Evolutionary conservation across 352 stramenopile species (phyloP), one percentile per base, ranked within the genome.

Genomic region (Elongisporangium prolatum): DNA sequence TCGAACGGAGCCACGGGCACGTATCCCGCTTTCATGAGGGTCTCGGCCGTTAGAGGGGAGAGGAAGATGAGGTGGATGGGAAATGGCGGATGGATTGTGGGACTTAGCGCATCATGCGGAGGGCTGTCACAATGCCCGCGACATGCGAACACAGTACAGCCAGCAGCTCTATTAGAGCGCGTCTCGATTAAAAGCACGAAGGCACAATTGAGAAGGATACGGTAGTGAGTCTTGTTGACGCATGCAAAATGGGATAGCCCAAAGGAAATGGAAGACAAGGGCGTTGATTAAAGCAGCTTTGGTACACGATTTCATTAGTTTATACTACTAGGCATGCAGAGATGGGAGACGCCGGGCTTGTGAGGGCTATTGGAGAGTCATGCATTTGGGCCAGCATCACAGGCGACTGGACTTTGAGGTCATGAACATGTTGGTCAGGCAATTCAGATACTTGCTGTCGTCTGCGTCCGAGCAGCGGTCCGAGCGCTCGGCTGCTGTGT

Each of bases 401-500:
- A 87, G 61, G 17, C 74, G 67, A 52, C 72, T 80, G 21, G 60
- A 59, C 50, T 51, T 68, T 50, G 67, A 64, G 44, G 63, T 73
- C 25, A 67, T 62, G 40, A 75, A 65, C 56, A 77, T 77, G 50
- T 69, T 75, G 40, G 75, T 56, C 63, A 87, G 69, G 37, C 69
- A 72, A 50, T 63, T 72, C 51, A 65, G 72, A 64, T 87, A 87
- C 21, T 63, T 65, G 40, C 28, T 58, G 58, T 87, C 74, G 53
- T 63, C 68, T 22, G 70, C 63, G 56, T 87, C 77, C 40, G 67
- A 75, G 55, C 71, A 83, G 52, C 56, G 57, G 65, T 83, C 77
- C 9, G 54, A 63, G 21, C 57, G 51, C 60, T 87, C 77, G 9
- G 67, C 74, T 4, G 37, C 44, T 17, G 20, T 21, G 61, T 87